Evolutionary conservation across 352 stramenopile species (phyloP), one percentile per base, ranked within the genome.

Genomic region (Pilasporangium apinafurcum): DNA sequence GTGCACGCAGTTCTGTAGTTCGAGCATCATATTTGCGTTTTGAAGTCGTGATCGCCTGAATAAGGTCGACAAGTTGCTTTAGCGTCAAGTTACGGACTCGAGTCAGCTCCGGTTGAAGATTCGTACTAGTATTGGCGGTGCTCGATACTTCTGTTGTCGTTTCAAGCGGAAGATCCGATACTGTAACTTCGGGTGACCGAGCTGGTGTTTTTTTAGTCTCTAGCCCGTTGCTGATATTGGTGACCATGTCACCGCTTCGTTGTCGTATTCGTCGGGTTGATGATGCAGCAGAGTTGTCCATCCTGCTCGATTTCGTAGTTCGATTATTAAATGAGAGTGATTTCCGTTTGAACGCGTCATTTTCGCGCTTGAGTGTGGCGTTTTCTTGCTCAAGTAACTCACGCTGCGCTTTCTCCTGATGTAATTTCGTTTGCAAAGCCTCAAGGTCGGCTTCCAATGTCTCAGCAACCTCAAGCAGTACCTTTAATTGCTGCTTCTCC

Each of bases 51-150:
- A 95, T 82, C 34, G 67, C 79, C 22, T 86, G 63, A 34, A 92
- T 68, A 16, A 90, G 36, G 29, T 90, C 78, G 13, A 84, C 54
- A 18, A 93, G 57, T 50, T 93, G 83, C 51, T 91, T 92, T 14
- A 86, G 53, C 20, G 81, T 86, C 26, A 93, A 51, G 33, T 57
- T 76, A 25, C 65, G 61, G 2, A 82, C 41, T 20, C 28, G 35
- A 13, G 33, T 21, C 5, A 18, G 7, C 24, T 8, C 27, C 27
- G 24, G 3, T 24, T 47, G 49, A 37, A 5, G 53, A 30, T 18
- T 25, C n/a, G 32, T 20, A 17, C 30, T 22, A 8, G 7, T 25
- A 18, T 18, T 22, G 17, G 18, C 26, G 13, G 35, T 9, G n/a
- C n/a, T n/a, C n/a, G n/a, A n/a, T n/a, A n/a, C n/a, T n/a, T n/a